Percentiles rank a stretch among this genome's conserved stretches.
Evolutionary conservation across 208 protist genomes (phyloP).

Genomic region (Blastocrithidia nonstop): DNA sequence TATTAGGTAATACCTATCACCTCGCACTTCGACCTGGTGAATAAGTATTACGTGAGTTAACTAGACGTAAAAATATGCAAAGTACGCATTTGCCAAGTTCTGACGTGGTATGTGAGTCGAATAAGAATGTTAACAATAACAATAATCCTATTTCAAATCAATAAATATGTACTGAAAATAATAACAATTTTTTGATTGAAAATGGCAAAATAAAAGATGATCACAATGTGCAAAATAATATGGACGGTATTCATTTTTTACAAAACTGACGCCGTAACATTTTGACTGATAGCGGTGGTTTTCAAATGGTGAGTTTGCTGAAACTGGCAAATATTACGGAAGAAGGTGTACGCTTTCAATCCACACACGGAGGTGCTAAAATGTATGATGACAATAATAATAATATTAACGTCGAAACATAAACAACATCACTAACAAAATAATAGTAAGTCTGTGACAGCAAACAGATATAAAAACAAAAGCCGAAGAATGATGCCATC

Average conservation of each 20-base stretch:
- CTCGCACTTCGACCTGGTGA: slow-evolving; percentile 90
- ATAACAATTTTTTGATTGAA: background rate
- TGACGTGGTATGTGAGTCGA: background rate
- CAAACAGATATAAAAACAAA: too few relatives aligned
- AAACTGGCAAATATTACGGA: slow-evolving; percentile 95
- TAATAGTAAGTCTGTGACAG: too few relatives aligned
- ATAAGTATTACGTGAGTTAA: slow-evolving; percentile 58
- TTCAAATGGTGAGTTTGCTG: slow-evolving; percentile 97
- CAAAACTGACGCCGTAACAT: slow-evolving; percentile 93
- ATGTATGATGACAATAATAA: too few relatives aligned
- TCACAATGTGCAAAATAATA: slow-evolving; percentile 48
- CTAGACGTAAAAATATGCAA: slow-evolving; percentile 37
- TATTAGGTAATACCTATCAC: slow-evolving; percentile 98
- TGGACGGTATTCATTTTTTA: slow-evolving; percentile 95
- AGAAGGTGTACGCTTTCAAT: slow-evolving; percentile 97
- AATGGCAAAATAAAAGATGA: background rate
- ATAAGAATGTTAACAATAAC: background rate
- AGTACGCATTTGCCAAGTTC: slow-evolving; percentile 5
- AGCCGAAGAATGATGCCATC: too few relatives aligned
- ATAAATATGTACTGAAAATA: background rate
- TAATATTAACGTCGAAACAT: too few relatives aligned
- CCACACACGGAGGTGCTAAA: slow-evolving; percentile 97
- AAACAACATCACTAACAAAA: too few relatives aligned
- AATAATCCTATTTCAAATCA: background rate
- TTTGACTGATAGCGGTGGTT: slow-evolving; percentile 96